Percentiles rank a stretch among this genome's conserved stretches.
These are phyloP conservation scores for Sporothrix phasma DNA, from an alignment of 2,329 filamentous ascomycete genomes.

Conservation along the genomic window DNA sequence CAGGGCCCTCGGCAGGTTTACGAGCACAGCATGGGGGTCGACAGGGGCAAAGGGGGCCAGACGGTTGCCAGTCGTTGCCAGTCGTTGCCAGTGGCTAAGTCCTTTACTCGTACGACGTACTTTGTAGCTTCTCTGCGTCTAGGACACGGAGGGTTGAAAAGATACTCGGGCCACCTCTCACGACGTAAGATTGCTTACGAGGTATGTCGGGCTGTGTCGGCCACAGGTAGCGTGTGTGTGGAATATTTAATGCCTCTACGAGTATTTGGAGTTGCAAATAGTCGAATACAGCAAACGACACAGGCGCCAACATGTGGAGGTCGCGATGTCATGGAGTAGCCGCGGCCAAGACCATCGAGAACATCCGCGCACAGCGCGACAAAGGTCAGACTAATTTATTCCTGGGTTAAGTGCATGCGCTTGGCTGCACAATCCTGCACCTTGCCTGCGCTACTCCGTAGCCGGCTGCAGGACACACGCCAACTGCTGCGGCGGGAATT, in stretches of 20 bases:
- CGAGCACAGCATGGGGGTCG: background rate
- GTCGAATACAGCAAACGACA: background rate
- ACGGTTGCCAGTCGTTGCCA: background rate
- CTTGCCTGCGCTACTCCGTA: slow-evolving; percentile 7
- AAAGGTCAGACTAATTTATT: slow-evolving; percentile 1
- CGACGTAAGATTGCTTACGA: no score
- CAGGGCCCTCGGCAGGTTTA: slow-evolving; percentile 3
- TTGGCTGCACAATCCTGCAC: slow-evolving; percentile 4
- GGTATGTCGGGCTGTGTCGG: background rate
- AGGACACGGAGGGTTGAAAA: background rate
- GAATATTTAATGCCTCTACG: background rate
- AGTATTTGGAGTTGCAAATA: background rate
- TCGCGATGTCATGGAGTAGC: background rate
- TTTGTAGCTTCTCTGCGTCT: background rate
- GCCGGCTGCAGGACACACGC: slow-evolving; percentile 5
- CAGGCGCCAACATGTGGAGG: background rate
- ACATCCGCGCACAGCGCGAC: background rate
- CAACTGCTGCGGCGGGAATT: slow-evolving; percentile 6
- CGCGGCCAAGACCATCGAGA: background rate
- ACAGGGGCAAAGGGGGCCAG: slow-evolving; percentile 9
- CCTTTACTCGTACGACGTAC: no score
- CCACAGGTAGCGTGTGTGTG: background rate
- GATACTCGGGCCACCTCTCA: background rate
- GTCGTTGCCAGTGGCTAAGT: no score
- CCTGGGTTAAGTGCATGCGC: slow-evolving; percentile 3